A percentile compares a stretch with the other conserved stretches of the same genome.
Conservation (phyloP, 2,329 filamentous ascomycete genomes). For the Alternaria triticina region DNA sequence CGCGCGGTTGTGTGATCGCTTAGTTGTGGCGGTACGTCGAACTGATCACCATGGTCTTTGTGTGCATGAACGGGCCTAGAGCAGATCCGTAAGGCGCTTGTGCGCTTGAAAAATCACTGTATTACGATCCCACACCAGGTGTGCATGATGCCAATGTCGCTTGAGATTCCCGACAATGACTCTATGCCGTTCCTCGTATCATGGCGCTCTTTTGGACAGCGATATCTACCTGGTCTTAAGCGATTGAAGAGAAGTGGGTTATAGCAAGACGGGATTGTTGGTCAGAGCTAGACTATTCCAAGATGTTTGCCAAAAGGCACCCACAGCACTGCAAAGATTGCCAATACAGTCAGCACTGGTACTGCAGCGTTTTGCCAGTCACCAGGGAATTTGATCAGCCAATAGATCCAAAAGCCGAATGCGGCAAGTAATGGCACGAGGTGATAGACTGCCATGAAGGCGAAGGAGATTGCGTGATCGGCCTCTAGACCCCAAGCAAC, state of each 20-base stretch:
- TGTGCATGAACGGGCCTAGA: background rate
- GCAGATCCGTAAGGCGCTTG: background rate
- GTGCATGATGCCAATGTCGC: background rate
- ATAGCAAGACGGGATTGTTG: background rate
- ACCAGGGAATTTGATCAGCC: background rate
- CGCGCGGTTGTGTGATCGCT: background rate
- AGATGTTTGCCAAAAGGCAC: background rate
- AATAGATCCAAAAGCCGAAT: conserved; percentile 7
- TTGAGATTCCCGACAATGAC: background rate
- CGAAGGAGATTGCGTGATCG: background rate
- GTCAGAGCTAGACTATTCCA: background rate
- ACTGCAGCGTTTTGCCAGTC: conserved; percentile 4
- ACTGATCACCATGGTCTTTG: background rate
- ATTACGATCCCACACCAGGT: background rate
- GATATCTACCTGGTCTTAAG: background rate
- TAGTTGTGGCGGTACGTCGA: background rate
- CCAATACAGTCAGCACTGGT: background rate
- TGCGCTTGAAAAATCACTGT: background rate
- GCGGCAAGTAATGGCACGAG: background rate
- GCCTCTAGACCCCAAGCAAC: background rate
- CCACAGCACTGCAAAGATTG: background rate
- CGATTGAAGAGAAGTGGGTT: background rate
- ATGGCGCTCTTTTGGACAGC: background rate
- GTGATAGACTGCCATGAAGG: conserved; percentile 1
- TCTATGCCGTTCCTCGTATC: background rate